A percentile compares a stretch with the other conserved stretches of the same genome.
Evolutionary conservation across 257 asterid genomes (phyloP).

Genomic region (Solanum gracilifrons): DNA sequence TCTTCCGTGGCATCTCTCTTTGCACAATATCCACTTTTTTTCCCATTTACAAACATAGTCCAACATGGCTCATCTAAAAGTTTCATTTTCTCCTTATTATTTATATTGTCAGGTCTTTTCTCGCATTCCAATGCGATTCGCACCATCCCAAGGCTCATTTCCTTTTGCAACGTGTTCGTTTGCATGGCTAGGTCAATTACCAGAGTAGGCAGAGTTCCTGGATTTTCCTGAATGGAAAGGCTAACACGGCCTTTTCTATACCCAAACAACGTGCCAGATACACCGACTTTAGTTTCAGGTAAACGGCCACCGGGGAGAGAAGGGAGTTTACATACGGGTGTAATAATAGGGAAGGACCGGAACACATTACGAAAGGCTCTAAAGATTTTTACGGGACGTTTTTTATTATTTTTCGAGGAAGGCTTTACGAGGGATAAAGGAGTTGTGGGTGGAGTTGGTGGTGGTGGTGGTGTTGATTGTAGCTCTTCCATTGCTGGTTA

Average conservation of each 20-base stretch:
- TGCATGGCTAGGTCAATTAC: slow-evolving; percentile 40
- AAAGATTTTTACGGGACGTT: slow-evolving; percentile 20
- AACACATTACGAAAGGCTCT: slow-evolving; percentile 61
- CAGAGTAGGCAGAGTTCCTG: slow-evolving; percentile 24
- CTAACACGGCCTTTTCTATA: slow-evolving; percentile 31
- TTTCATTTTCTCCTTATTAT: slow-evolving; percentile 15
- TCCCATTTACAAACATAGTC: slow-evolving; percentile 83
- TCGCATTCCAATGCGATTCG: slow-evolving; percentile 36
- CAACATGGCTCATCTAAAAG: slow-evolving; percentile 65
- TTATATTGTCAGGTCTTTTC: background rate
- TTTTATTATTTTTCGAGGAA: slow-evolving; percentile 23
- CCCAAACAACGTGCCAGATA: slow-evolving; percentile 71
- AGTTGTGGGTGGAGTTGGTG: slow-evolving; percentile 20
- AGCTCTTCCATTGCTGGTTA: slow-evolving; percentile 62
- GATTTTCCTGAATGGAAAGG: slow-evolving; percentile 32
- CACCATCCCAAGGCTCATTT: slow-evolving; percentile 39
- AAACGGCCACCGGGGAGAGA: slow-evolving; percentile 44
- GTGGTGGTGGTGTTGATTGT: slow-evolving; percentile 8
- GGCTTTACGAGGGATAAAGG: slow-evolving; percentile 56
- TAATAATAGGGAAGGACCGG: slow-evolving; percentile 72
- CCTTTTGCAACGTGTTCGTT: slow-evolving; percentile 23
- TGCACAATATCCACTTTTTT: slow-evolving; percentile 55
- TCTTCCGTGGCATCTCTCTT: slow-evolving; percentile 59
- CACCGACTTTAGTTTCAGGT: slow-evolving; percentile 1
- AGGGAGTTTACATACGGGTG: slow-evolving; percentile 52